Evolutionary conservation across 164 flowering plant species (phyloP), one percentile per base, ranked within the genome.

Genomic region (Stephania cephalantha): DNA sequence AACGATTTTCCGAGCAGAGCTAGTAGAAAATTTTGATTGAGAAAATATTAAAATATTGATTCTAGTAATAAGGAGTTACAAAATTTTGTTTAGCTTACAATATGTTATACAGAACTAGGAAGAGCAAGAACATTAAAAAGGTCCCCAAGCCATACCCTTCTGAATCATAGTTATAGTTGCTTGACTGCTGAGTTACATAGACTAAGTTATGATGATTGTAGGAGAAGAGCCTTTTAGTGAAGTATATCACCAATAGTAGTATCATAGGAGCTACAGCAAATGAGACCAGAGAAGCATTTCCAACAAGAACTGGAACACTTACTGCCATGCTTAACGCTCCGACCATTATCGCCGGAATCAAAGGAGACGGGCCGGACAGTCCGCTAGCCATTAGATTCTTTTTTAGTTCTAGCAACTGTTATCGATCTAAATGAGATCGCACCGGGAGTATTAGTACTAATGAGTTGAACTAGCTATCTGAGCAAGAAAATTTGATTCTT

Each of bases 281-380:
- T 50, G 55, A 50, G 17, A 76, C 3, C 5, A 80, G 17, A 31
- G 78, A 55, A 72, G 75, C 50, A 45, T 17, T 71, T 22, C 79
- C 81, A 12, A 76, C 17, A 8, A 85, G 5, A 52, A 65, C 31
- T n/a, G 83, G 84, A 2, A 83, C 83, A 44, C 35, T 78, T 30
- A 83, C 73, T 35, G 81, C 18, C 72, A 83, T 8, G 9, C 84
- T 82, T 9, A 84, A 46, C 1, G 64, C 81, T 7, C 81, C 81
- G 66, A 87, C 78, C 76, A 87, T 58, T 29, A 87, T 44, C 67
- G 78, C 83, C 2, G 87, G 88, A 8, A 87, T 70, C 58, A 85
- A 25, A 10, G 88, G 86, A 13, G 90, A 87, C 53, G 88, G 90
- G 6, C 88, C 86, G 7, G n/a, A 58, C 65, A 58, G 17, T 15